These are phyloP conservation scores for Typha latifolia DNA, from an alignment of 176 grass and related monocot species.

Conservation along the genomic window DNA sequence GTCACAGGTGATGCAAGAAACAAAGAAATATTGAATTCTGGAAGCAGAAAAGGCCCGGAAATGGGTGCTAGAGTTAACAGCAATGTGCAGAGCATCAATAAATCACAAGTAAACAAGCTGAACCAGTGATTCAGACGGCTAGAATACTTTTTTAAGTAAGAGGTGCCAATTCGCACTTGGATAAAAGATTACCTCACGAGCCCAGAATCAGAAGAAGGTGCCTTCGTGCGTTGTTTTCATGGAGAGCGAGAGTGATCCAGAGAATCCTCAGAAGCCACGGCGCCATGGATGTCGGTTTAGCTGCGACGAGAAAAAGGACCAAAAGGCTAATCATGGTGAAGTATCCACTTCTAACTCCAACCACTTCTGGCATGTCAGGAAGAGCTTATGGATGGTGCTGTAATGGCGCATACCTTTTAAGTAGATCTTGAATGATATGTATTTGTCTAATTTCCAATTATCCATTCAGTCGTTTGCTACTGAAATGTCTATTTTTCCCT, in stretches of 20 bases:
- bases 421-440: no score
- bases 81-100: slow-evolving; percentile 86
- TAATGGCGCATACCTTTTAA: no score
- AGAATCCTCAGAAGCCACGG: slow-evolving; percentile 29
- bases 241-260: slow-evolving; percentile 58
- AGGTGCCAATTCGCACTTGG: not conserved
- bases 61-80: slow-evolving; percentile 60
- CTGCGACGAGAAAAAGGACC: slow-evolving; percentile 32
- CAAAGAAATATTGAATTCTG: not conserved
- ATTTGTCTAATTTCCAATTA: no score
- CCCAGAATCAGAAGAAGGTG: slow-evolving; percentile 46
- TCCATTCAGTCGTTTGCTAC: no score
- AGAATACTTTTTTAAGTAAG: no score
- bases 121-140: not conserved
- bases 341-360: not conserved
- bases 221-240: slow-evolving; percentile 70
- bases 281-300: slow-evolving; percentile 48
- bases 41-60: not conserved
- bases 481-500: no score
- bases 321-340: not conserved
- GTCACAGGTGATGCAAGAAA: slow-evolving; percentile 26
- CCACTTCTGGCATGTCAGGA: no score
- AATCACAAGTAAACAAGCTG: slow-evolving; percentile 12
- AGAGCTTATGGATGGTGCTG: no score
- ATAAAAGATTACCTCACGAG: slow-evolving; percentile 11